phyloP scores from a whole-genome alignment of 345 rosid genomes.

The Conringia planisiliqua region DNA sequence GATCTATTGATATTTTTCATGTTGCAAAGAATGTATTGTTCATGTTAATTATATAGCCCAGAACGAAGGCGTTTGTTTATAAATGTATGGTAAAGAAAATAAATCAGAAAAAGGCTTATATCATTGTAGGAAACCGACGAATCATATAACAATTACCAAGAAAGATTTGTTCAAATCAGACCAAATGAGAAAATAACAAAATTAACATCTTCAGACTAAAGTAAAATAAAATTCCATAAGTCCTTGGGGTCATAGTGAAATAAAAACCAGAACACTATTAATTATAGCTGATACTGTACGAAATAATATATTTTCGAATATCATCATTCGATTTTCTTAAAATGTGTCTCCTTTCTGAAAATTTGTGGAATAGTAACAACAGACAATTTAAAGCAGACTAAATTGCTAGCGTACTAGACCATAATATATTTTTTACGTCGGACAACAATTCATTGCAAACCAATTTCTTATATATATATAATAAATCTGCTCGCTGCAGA shows the following conservation, averaged over 20 bases:
- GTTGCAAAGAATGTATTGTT: constrained; percentile 1
- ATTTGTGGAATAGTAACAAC: neutral
- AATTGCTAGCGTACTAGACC: neutral
- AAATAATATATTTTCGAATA: neutral
- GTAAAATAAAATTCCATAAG: too few species aligned
- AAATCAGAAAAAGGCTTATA: neutral
- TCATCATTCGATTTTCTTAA: neutral
- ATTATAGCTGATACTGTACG: neutral
- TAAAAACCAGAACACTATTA: neutral
- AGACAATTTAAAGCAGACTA: neutral
- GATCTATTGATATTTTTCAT: neutral
- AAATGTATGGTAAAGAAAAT: neutral
- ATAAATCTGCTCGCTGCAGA: neutral
- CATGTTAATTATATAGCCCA: neutral
- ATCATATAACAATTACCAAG: neutral
- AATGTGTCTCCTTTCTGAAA: neutral
- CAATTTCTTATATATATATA: neutral
- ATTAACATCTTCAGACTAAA: too few species aligned
- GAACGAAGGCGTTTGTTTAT: constrained; percentile 8
- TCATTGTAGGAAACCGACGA: neutral
- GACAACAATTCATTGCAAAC: neutral
- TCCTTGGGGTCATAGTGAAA: neutral
- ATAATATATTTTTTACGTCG: too few species aligned
- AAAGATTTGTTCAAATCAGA: neutral
- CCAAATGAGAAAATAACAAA: neutral